phyloP scores from a whole-genome alignment of 768 basidiomycete genomes.

The Paxillus involutus region DNA sequence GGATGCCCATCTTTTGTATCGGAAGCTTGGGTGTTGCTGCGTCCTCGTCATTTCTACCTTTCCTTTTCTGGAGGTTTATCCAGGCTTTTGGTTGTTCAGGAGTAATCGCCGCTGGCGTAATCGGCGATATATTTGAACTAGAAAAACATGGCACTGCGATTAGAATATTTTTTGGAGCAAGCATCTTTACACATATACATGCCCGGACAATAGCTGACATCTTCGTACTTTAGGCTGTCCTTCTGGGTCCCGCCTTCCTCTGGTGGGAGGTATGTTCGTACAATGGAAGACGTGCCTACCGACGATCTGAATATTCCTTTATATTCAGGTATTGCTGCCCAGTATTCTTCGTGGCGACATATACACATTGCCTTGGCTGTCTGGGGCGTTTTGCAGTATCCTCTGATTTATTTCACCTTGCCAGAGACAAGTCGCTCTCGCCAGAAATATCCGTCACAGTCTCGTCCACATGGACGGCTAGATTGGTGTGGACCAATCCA shows the following conservation, averaged over 20 bases:
- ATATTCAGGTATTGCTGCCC: constrained; percentile 45
- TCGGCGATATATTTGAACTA: constrained; percentile 63
- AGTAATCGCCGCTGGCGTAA: constrained; percentile 50
- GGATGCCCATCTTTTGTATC: constrained; percentile 43
- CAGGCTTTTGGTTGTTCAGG: constrained; percentile 61
- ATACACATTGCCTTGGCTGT: constrained; percentile 47
- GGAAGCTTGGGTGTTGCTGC: constrained; percentile 57
- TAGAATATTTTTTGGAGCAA: constrained; percentile 51
- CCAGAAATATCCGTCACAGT: constrained; percentile 22
- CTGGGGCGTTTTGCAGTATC: constrained; percentile 38
- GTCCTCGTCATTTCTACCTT: constrained; percentile 41
- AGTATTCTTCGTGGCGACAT: constrained; percentile 59
- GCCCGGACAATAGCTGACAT: neutral
- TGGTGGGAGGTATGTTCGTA: constrained; percentile 42
- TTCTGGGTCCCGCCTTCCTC: constrained; percentile 54
- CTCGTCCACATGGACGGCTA: neutral
- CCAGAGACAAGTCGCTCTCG: constrained; percentile 59
- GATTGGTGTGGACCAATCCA: constrained; percentile 52
- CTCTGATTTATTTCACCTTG: constrained; percentile 40
- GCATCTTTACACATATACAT: constrained; percentile 15
- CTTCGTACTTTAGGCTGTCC: constrained; percentile 23
- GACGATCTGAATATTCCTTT: no score
- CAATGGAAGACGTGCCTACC: neutral
- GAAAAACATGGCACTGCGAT: constrained; percentile 51
- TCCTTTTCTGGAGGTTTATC: constrained; percentile 58